Base-by-base conservation (phyloP, 164 flowering plant species). In the Litsea cubeba region DNA sequence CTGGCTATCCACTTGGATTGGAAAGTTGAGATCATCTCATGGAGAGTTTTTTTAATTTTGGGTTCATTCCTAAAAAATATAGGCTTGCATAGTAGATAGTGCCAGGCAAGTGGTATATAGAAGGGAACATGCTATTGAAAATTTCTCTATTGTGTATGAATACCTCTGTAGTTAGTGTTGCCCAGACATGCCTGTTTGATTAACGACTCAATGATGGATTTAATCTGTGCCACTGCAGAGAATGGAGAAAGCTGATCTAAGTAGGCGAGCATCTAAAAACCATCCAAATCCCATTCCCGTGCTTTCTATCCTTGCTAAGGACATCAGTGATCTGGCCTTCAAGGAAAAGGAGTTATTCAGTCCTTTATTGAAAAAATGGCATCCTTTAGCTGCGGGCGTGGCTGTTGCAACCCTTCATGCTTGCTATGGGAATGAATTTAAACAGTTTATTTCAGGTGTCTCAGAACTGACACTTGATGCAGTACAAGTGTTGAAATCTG, bases 321-420 rank as follows among this genome's bases (percentile, higher is more conserved):
- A 88, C 68, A 77, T 85, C 46, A 81, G 84, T 30, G 90, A 92
- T 73, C 73, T 95, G 66, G 97, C 95, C 40, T 70, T 76, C 58
- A 83, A 73, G 54, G 99, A 95, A 85, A 91, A 85, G 79, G 88
- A 81, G 57, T 80, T 86, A 50, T 95, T 84, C 81, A 91, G 97
- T 79, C 94, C 97, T 2, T 78, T 88, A 62, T 73, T 93, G 73
- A 87, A 87, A 81, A 85, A 72, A 76, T 95, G 97, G 96, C 93
- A 91, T 76, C 94, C 97, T 81, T 87, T 82, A 82, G 91, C 99
- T 50, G 91, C 94, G 3, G 96, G 96, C 70, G 92, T 89, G 26
- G 98, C 99, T 62, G 93, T 84, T 50, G 93, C 95, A 35, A 93
- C 96, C 18, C 98, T 93, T 70, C 98, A 95, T 85, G 81, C 86